Evolutionary conservation across 805 yeast genomes (phyloP).

Genomic region (Ogataea haglerorum): DNA sequence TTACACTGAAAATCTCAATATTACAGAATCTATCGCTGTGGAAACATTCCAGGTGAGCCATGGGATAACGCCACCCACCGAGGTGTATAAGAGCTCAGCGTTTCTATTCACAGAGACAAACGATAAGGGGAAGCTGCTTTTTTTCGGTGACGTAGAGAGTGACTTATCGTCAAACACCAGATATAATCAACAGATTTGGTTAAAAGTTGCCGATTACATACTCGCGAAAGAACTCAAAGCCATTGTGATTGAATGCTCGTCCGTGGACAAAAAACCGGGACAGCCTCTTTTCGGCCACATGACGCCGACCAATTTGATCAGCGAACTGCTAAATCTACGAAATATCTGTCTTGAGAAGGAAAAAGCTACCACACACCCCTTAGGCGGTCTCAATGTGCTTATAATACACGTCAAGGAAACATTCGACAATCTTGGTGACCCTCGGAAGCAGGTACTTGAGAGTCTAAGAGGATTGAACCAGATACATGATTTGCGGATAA

Average conservation of each 20-base stretch:
- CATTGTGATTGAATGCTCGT: slow-evolving; percentile 78
- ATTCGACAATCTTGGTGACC: slow-evolving; percentile 40
- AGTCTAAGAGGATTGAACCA: slow-evolving; percentile 44
- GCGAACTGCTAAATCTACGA: slow-evolving; percentile 45
- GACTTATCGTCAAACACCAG: slow-evolving; percentile 46
- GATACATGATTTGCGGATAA: slow-evolving; percentile 38
- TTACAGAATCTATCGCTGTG: slow-evolving; percentile 16
- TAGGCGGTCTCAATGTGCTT: slow-evolving; percentile 44
- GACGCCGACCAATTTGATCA: slow-evolving; percentile 60
- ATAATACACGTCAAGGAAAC: slow-evolving; percentile 54
- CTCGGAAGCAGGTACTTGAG: slow-evolving; percentile 50
- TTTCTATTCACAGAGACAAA: slow-evolving; percentile 43
- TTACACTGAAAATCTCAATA: not conserved
- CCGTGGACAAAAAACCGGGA: slow-evolving; percentile 40
- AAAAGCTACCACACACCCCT: slow-evolving; percentile 28
- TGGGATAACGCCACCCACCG: slow-evolving; percentile 23
- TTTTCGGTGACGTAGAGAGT: slow-evolving; percentile 85
- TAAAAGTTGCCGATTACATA: slow-evolving; percentile 45
- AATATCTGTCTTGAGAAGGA: slow-evolving; percentile 20
- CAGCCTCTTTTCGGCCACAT: slow-evolving; percentile 74
- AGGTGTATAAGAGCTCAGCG: slow-evolving; percentile 49
- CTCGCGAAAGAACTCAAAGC: slow-evolving; percentile 41
- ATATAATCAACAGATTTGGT: slow-evolving; percentile 52
- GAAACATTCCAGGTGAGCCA: slow-evolving; percentile 41
- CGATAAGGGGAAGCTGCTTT: slow-evolving; percentile 40